These are phyloP conservation scores for Populus hybrid DNA, from an alignment of 441 rosid genomes.

Conservation along the genomic window DNA sequence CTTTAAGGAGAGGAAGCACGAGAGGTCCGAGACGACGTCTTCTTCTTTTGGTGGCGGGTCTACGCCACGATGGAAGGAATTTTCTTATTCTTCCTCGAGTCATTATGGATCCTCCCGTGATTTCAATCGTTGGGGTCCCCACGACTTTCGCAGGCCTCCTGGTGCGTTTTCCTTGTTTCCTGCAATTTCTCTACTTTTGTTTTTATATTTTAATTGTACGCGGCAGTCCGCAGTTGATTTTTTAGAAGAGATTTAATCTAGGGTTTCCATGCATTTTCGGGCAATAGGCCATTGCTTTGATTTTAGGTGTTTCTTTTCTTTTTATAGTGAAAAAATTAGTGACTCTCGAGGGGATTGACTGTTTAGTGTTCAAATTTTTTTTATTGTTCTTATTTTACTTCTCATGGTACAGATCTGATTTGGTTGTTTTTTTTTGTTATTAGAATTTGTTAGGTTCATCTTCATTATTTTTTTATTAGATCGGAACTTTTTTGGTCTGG, in stretches of 20 bases:
- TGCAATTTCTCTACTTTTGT: not conserved
- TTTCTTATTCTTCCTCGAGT: slow-evolving; percentile 33
- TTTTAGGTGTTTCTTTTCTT: not conserved
- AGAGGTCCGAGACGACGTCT: slow-evolving; percentile 49
- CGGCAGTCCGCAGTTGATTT: not conserved
- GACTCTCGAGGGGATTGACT: not conserved
- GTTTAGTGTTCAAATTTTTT: no score
- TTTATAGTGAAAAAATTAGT: not conserved
- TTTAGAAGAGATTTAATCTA: not conserved
- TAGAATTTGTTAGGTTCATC: not conserved
- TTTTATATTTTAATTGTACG: no score
- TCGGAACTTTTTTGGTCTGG: slow-evolving; percentile 11
- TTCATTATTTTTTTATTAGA: slow-evolving; percentile 7
- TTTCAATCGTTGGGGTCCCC: slow-evolving; percentile 37
- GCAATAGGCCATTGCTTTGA: not conserved
- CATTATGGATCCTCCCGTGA: slow-evolving; percentile 57
- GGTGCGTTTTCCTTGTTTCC: slow-evolving; percentile 35
- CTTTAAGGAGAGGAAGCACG: slow-evolving; percentile 86
- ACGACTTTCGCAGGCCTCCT: slow-evolving; percentile 73
- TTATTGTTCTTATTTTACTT: not conserved
- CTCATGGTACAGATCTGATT: not conserved
- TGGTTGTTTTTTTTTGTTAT: not conserved
- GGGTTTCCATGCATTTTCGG: not conserved
- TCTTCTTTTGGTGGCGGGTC: slow-evolving; percentile 40
- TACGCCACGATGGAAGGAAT: slow-evolving; percentile 73